phyloP scores from a whole-genome alignment of 1,139 yeast species.

The Debaryomycetaceae sp. region DNA sequence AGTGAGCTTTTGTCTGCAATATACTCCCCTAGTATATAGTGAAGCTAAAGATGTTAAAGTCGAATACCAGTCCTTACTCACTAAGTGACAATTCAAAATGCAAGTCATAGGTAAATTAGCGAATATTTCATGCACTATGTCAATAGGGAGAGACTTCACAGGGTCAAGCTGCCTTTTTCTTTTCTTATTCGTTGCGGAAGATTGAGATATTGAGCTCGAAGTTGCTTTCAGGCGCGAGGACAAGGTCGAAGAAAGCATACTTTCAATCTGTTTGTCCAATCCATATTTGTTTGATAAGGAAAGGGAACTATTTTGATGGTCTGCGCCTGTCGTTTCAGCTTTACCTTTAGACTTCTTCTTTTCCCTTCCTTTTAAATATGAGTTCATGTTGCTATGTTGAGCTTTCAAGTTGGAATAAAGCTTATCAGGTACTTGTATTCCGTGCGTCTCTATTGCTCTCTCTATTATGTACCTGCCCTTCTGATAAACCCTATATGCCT shows the following conservation, averaged over 20 bases:
- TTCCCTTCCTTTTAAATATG: slow-evolving; percentile 16
- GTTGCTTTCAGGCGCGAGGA: neutral
- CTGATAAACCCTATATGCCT: slow-evolving; percentile 43
- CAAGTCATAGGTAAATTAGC: slow-evolving; percentile 15
- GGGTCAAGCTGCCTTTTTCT: slow-evolving; percentile 22
- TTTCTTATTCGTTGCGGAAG: slow-evolving; percentile 1
- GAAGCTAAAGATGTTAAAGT: slow-evolving; percentile 23
- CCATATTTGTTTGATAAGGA: slow-evolving; percentile 1
- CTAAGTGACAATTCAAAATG: slow-evolving; percentile 28
- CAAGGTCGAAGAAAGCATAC: neutral
- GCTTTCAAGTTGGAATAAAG: slow-evolving; percentile 23
- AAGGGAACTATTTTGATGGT: neutral
- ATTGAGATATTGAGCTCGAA: neutral
- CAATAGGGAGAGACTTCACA: slow-evolving; percentile 25
- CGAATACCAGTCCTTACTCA: slow-evolving; percentile 32
- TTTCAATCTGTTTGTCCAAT: neutral
- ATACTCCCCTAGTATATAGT: slow-evolving; percentile 21
- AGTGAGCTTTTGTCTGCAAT: slow-evolving; percentile 24
- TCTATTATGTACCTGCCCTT: slow-evolving; percentile 37
- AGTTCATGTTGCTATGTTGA: slow-evolving; percentile 23
- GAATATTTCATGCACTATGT: slow-evolving; percentile 29
- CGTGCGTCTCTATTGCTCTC: slow-evolving; percentile 21
- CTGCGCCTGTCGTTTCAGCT: slow-evolving; percentile 2
- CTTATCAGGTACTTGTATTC: slow-evolving; percentile 23
- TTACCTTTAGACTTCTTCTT: slow-evolving; percentile 2